Conservation (phyloP, 331 rosid genomes). For the Telfairia occidentalis region DNA sequence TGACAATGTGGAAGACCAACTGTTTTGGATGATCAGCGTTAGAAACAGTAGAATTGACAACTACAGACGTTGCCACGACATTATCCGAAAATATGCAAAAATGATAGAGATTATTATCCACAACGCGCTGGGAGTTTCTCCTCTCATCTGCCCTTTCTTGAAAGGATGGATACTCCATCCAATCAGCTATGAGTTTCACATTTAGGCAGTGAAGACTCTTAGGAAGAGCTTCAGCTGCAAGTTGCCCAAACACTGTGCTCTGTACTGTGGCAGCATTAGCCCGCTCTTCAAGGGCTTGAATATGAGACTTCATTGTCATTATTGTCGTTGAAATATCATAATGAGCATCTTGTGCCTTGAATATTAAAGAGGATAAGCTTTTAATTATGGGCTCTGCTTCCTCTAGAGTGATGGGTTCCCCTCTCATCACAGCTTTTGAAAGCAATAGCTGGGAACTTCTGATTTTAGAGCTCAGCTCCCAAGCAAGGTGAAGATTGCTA, state of each 20-base stretch:
- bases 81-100: constrained; percentile 96
- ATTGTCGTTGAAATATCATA: constrained; percentile 93
- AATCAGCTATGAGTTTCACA: constrained; percentile 71
- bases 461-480: constrained; percentile 82
- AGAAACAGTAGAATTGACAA: constrained; percentile 75
- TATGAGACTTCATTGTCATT: constrained; percentile 89
- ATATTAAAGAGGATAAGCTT: constrained; percentile 70
- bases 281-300: constrained; percentile 91
- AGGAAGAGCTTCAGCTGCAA: constrained; percentile 77
- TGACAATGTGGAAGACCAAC: constrained; percentile 85
- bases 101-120: constrained; percentile 86
- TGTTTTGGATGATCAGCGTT: constrained; percentile 90
- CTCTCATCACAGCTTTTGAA: constrained; percentile 80
- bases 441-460: constrained; percentile 89
- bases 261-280: constrained; percentile 82
- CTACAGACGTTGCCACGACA: constrained; percentile 70
- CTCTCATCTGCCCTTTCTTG: constrained; percentile 50
- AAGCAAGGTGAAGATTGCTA: constrained; percentile 91
- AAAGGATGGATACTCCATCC: constrained; percentile 53
- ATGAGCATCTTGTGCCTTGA: constrained; percentile 81
- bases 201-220: constrained; percentile 80
- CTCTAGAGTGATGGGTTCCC: constrained; percentile 63
- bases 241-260: constrained; percentile 74
- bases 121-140: constrained; percentile 64
- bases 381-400: constrained; percentile 83